Evolutionary conservation across 768 basidiomycete genomes (phyloP).

Genomic region (Agaricus blazei): DNA sequence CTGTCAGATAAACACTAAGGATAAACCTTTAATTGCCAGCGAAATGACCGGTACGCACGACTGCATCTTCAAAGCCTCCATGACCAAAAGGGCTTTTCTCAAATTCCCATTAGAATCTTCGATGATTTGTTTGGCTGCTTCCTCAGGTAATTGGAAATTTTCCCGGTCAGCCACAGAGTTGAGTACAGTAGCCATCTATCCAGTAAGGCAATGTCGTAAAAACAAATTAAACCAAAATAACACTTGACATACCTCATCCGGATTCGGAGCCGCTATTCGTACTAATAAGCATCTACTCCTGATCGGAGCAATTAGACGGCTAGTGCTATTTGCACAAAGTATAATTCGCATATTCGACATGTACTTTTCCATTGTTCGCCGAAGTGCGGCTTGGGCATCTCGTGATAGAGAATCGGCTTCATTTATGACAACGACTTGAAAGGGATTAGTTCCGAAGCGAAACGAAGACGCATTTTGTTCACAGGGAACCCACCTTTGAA

Average conservation of each 20-base stretch:
- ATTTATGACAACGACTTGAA: slow-evolving; percentile 94
- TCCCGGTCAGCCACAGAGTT: slow-evolving; percentile 76
- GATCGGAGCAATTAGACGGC: slow-evolving; percentile 94
- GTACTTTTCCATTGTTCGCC: slow-evolving; percentile 99
- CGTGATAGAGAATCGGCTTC: slow-evolving; percentile 93
- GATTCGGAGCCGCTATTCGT: slow-evolving; percentile 83
- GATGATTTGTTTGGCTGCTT: slow-evolving; percentile 71
- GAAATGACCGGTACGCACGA: slow-evolving; percentile 50
- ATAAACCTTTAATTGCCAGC: neutral
- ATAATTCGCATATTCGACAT: slow-evolving; percentile 98
- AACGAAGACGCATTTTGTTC: neutral
- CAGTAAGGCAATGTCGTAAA: neutral
- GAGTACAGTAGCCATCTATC: slow-evolving; percentile 78
- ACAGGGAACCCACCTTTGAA: slow-evolving; percentile 76
- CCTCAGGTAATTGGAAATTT: slow-evolving; percentile 73
- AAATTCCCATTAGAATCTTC: slow-evolving; percentile 85
- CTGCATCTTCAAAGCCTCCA: slow-evolving; percentile 97
- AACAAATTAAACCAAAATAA: neutral
- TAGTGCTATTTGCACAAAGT: slow-evolving; percentile 92
- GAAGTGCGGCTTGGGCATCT: slow-evolving; percentile 94
- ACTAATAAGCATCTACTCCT: slow-evolving; percentile 92
- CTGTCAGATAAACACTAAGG: slow-evolving; percentile 29
- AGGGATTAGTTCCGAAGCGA: neutral
- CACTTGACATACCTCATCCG: slow-evolving; percentile 54
- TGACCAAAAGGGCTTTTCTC: slow-evolving; percentile 88